phyloP scores from a whole-genome alignment of 257 asterid species.

The Lithospermum erythrorhizon region DNA sequence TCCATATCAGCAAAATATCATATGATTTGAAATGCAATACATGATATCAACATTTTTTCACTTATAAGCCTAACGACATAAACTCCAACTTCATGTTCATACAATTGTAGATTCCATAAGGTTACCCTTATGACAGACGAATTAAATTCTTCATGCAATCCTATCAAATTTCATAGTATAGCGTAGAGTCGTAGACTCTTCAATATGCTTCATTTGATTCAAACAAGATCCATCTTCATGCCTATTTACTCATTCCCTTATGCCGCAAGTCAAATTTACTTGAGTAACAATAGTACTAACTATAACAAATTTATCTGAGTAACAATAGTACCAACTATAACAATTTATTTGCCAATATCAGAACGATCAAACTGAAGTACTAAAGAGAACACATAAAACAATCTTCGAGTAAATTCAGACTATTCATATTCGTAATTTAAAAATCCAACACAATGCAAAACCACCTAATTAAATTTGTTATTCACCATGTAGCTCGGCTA shows the following conservation, averaged over 20 bases:
- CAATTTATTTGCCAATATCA: neutral
- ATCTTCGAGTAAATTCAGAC: neutral
- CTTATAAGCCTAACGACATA: neutral
- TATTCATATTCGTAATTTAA: neutral
- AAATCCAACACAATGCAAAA: too few species aligned
- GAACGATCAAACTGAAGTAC: neutral
- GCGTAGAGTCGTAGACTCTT: too few species aligned
- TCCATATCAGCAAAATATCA: slow-evolving; percentile 3
- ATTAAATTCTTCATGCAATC: neutral
- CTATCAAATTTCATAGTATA: too few species aligned
- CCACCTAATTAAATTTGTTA: too few species aligned
- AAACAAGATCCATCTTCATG: neutral
- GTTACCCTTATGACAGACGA: neutral
- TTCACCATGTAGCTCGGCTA: too few species aligned
- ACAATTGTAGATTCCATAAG: neutral
- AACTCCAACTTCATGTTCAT: neutral
- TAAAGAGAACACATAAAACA: too few species aligned
- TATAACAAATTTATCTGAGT: neutral
- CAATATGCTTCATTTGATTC: neutral
- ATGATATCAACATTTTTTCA: neutral
- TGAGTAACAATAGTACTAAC: neutral
- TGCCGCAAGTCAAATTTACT: neutral
- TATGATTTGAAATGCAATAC: neutral
- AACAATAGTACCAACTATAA: too few species aligned
- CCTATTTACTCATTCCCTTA: neutral